Evolutionary conservation across 139 green algal genomes (phyloP), one percentile per base, ranked within the genome.

Genomic region (Haematococcus lacustris): DNA sequence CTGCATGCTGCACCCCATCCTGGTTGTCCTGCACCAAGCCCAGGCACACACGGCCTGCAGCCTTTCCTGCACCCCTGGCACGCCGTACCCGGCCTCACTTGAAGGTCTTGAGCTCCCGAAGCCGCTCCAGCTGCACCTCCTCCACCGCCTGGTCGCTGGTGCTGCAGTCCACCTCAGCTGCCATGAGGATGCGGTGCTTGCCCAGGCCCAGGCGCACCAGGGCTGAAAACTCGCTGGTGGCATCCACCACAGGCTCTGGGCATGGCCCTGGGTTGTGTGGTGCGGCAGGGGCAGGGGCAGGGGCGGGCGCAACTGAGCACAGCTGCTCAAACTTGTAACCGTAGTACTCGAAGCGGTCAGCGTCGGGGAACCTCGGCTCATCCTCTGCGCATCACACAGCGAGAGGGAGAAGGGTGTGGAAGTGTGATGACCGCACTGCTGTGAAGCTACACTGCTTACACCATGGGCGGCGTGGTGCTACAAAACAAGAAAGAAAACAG

Each of bases 261-360:
- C 13, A 21, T 57, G 47, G 47, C 21, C 13, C 47, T 28, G 47
- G 47, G 30, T 38, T 7, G 38, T 17, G 30, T 25, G 3, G 32
- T 68, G 61, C 33, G 13, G 1, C 30, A 23, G 43, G 3, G 17
- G 41, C 26, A 5, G 41, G 53, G 33, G 50, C 37, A 21, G 1
- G 32, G 3, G 13, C 38, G 4, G 51, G 23, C 38, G 33, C 63
- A 43, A 47, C 66, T 3, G 79, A 82, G 60, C 73, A 79, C 26
- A 85, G 33, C 1, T 76, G 40, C 71, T 88, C 82, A 80, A 88
- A 85, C 63, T 84, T 85, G 79, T 84, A 88, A 33, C 80, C 80
- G 35, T 86, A 83, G 80, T 86, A 86, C 0, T 38, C 76, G 21
- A 83, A 76, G 13, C 51, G 71, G 13, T 82, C 80, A 2, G 65